Evolutionary conservation across 116 monocot species (phyloP).

Genomic region (Posidonia oceanica): DNA sequence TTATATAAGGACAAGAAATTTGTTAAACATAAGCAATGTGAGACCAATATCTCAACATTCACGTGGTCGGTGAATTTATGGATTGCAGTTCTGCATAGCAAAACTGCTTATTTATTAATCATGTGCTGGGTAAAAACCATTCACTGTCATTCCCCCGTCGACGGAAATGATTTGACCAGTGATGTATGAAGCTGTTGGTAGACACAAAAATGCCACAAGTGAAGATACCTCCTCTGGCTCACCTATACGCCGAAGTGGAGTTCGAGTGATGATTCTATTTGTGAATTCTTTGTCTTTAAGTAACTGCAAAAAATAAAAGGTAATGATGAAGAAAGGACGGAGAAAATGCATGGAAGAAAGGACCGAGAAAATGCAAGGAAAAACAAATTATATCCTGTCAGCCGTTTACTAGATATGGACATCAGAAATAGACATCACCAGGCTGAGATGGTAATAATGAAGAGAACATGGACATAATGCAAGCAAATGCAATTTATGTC

Average conservation of each 20-base stretch:
- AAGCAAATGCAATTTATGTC: neutral
- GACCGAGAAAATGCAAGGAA: too few species aligned
- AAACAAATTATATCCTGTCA: too few species aligned
- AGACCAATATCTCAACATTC: too few species aligned
- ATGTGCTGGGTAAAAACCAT: slow-evolving; percentile 24
- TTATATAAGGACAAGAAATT: too few species aligned
- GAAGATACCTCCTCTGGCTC: slow-evolving; percentile 59
- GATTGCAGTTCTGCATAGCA: too few species aligned
- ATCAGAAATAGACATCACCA: neutral
- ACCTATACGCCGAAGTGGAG: slow-evolving; percentile 40
- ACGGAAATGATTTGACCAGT: slow-evolving; percentile 55
- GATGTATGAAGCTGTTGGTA: slow-evolving; percentile 58
- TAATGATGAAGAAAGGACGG: neutral
- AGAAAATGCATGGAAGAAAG: too few species aligned
- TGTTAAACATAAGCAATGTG: too few species aligned
- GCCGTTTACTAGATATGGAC: too few species aligned
- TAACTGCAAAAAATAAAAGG: slow-evolving; percentile 17
- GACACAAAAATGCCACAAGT: slow-evolving; percentile 55
- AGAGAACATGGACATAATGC: neutral
- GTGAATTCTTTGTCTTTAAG: slow-evolving; percentile 19
- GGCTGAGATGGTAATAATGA: neutral
- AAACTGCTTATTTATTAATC: neutral
- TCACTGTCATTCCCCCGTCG: slow-evolving; percentile 57
- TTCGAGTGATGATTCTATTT: slow-evolving; percentile 13
- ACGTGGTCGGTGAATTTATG: too few species aligned